These are phyloP conservation scores for Lunularia cruciata DNA, from an alignment of 225 moss, liverwort and hornwort genomes.

Conservation along the genomic window DNA sequence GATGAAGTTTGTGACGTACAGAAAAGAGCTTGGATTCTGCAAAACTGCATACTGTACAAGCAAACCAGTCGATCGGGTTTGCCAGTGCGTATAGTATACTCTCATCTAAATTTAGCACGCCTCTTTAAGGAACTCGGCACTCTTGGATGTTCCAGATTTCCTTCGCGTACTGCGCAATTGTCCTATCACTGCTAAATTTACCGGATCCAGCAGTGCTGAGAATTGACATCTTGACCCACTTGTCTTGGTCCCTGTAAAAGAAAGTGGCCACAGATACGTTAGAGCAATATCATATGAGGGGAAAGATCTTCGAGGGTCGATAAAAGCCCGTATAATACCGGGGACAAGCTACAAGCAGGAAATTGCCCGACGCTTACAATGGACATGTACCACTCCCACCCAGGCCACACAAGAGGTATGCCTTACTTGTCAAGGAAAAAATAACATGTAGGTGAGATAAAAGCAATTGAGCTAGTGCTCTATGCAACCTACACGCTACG, in stretches of 20 bases:
- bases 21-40: constrained; percentile 17
- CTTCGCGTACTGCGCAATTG: constrained; percentile 67
- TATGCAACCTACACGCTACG: too few relatives aligned
- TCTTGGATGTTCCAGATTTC: constrained; percentile 72
- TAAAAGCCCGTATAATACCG: too few relatives aligned
- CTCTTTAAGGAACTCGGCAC: constrained; percentile 40
- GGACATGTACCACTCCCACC: too few relatives aligned
- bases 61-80: constrained; percentile 1
- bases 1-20: constrained; percentile 2
- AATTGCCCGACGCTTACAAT: too few relatives aligned
- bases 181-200: constrained; percentile 79
- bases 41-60: constrained; percentile 35
- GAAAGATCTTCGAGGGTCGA: too few relatives aligned
- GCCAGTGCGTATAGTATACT: neutral
- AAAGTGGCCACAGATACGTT: neutral
- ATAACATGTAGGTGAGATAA: too few relatives aligned
- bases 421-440: too few relatives aligned
- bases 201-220: constrained; percentile 70
- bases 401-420: too few relatives aligned
- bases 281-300: too few relatives aligned
- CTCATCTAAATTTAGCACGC: neutral
- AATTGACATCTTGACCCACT: constrained; percentile 50
- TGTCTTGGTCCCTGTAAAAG: constrained; percentile 33
- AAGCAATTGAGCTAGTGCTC: too few relatives aligned
- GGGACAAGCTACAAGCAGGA: too few relatives aligned